phyloP scores from a whole-genome alignment of 2,329 filamentous ascomycete species.

The Penicillium rolfsii region DNA sequence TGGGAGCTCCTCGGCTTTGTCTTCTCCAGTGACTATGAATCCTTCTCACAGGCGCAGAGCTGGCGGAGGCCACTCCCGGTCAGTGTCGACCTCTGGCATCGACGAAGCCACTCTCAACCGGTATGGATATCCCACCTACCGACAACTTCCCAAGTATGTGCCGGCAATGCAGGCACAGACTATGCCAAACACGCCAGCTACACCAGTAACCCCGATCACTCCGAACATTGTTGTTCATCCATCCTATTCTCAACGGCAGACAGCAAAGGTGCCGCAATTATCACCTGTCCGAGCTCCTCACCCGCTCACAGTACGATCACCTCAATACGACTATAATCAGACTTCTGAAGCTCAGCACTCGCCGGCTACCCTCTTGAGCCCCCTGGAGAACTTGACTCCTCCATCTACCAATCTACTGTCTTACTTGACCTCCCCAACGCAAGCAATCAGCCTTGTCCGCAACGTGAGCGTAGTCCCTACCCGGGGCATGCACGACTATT shows the following conservation, averaged over 20 bases:
- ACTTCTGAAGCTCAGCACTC: constrained; percentile 33
- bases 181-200: constrained; percentile 45
- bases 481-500: constrained; percentile 74
- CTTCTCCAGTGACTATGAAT: constrained; percentile 64
- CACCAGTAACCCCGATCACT: constrained; percentile 46
- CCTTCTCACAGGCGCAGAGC: constrained; percentile 47
- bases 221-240: constrained; percentile 44
- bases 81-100: constrained; percentile 69
- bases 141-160: constrained; percentile 67
- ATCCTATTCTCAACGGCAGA: constrained; percentile 35
- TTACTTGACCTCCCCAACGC: constrained; percentile 79
- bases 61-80: constrained; percentile 55
- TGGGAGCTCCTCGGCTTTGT: constrained; percentile 53
- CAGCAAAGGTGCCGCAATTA: constrained; percentile 45
- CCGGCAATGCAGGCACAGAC: constrained; percentile 49
- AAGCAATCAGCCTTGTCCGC: constrained; percentile 78
- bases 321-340: constrained; percentile 33
- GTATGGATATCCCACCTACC: constrained; percentile 84
- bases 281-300: constrained; percentile 48
- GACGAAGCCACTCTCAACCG: constrained; percentile 68
- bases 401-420: constrained; percentile 69
- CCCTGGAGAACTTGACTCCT: constrained; percentile 32
- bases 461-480: constrained; percentile 70
- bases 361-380: constrained; percentile 32
- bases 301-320: constrained; percentile 36